Conservation (phyloP, 2,329 filamentous ascomycete species). For the Fusarium euwallaceae region DNA sequence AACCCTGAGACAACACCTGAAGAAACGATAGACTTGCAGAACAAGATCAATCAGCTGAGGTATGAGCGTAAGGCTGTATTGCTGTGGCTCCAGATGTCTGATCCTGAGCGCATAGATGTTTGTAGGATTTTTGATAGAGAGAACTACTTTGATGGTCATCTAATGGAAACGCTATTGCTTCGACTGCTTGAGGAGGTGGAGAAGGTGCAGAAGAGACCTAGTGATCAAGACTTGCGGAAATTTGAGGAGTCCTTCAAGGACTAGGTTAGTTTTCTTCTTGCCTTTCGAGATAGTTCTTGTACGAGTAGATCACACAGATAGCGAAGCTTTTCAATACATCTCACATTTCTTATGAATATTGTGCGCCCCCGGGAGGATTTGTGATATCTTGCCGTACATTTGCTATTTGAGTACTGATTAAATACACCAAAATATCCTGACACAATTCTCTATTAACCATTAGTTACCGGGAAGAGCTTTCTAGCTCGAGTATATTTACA, state of each 20-base stretch:
- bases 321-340: neutral
- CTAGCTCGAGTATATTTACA: fast-evolving
- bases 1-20: neutral
- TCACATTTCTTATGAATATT: neutral
- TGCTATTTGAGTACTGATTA: neutral
- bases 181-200: neutral
- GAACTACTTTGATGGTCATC: neutral
- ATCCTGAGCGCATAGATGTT: neutral
- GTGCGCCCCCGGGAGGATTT: neutral
- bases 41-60: neutral
- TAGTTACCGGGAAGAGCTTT: neutral
- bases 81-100: neutral
- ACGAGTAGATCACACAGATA: neutral
- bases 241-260: neutral
- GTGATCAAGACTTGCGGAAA: neutral
- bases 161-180: neutral
- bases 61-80: neutral
- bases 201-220: neutral
- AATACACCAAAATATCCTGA: neutral
- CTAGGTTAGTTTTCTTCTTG: neutral
- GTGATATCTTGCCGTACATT: neutral
- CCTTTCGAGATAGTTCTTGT: neutral
- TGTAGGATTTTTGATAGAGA: neutral
- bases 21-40: neutral
- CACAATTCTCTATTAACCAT: neutral